Evolutionary conservation across 345 rosid species (phyloP).

Genomic region (Draba incana): DNA sequence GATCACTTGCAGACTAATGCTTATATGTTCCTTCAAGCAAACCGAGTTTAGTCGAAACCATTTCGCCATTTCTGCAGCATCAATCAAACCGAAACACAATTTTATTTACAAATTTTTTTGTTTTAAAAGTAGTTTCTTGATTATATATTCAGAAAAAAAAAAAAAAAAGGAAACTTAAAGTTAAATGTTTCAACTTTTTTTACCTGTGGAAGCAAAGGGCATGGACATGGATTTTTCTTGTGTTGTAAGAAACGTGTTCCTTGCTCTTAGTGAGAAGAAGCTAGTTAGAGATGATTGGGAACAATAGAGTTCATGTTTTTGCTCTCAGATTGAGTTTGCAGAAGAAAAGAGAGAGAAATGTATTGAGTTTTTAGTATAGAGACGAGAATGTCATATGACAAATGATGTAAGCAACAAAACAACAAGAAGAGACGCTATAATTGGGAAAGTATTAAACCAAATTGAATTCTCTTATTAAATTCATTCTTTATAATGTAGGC

Average conservation of each 20-base stretch:
- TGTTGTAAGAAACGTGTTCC: constrained; percentile 19
- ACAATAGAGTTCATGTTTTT: constrained; percentile 23
- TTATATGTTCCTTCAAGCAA: constrained; percentile 64
- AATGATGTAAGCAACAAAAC: constrained; percentile 26
- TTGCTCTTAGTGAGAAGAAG: background rate
- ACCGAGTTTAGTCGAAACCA: constrained; percentile 50
- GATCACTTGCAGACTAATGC: constrained; percentile 50
- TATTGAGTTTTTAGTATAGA: constrained; percentile 8
- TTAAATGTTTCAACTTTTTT: constrained; percentile 4
- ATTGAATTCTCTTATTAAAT: no score
- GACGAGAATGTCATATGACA: constrained; percentile 1
- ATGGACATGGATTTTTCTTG: constrained; percentile 24
- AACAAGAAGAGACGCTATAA: background rate
- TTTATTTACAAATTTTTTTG: no score
- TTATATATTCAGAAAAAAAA: no score
- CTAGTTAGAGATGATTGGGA: constrained; percentile 33
- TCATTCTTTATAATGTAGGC: no score
- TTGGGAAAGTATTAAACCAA: no score
- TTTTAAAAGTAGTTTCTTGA: no score
- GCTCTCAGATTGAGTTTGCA: constrained; percentile 16
- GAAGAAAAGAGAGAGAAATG: background rate
- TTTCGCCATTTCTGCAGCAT: constrained; percentile 29
- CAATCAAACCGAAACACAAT: constrained; percentile 12
- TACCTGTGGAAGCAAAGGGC: constrained; percentile 33
- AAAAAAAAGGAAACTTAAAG: background rate